These are phyloP conservation scores for Neurospora discreta DNA, from an alignment of 495 filamentous ascomycete genomes.

Conservation along the genomic window DNA sequence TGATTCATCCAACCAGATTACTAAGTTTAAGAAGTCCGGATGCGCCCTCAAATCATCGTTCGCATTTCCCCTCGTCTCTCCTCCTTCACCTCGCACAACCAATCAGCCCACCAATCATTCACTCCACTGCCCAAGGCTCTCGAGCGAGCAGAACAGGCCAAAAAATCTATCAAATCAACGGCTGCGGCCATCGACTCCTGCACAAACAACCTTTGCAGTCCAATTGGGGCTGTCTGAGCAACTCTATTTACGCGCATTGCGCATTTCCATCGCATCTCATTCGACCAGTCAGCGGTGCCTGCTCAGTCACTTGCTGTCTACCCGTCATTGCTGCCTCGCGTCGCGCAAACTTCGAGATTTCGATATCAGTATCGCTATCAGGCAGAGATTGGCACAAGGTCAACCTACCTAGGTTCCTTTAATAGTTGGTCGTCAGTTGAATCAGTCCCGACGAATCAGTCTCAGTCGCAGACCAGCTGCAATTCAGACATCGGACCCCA, in stretches of 20 bases:
- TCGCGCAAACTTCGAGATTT: background rate
- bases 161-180: conserved; percentile 29
- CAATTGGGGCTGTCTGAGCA: conserved; percentile 17
- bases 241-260: background rate
- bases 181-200: conserved; percentile 8
- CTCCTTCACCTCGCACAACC: conserved; percentile 30
- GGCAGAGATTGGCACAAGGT: background rate
- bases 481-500: background rate
- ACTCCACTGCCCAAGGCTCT: conserved; percentile 18
- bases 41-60: conserved; percentile 33
- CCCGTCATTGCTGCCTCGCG: background rate
- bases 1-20: conserved; percentile 35
- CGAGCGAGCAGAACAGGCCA: conserved; percentile 15
- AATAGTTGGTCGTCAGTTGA: background rate
- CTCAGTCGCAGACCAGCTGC: background rate
- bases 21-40: conserved; percentile 24
- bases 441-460: background rate
- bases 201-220: conserved; percentile 19
- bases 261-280: background rate
- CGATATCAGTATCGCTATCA: background rate
- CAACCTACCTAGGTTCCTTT: background rate
- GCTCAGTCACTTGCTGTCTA: conserved; percentile 5
- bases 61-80: conserved; percentile 27
- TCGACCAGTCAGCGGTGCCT: background rate
- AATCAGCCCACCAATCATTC: conserved; percentile 28